Percentiles rank a stretch among this genome's conserved stretches.
phyloP scores from a whole-genome alignment of 768 basidiomycete species.

The Coprinopsis strossmayeri region DNA sequence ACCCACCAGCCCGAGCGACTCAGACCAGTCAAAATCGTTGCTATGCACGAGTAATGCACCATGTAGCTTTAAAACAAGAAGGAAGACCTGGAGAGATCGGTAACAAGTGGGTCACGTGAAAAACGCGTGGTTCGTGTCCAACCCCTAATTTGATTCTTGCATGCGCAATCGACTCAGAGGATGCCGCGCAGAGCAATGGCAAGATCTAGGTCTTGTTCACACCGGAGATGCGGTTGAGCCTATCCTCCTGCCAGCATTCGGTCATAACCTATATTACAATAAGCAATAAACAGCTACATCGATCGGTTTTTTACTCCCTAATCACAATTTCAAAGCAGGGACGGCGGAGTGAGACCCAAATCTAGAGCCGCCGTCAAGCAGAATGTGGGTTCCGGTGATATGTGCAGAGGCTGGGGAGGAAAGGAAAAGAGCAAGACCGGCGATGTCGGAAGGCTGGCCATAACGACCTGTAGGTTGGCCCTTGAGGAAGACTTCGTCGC shows the following conservation, averaged over 20 bases:
- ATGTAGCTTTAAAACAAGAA: too few species aligned
- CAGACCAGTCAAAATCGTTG: too few species aligned
- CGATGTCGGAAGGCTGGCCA: constrained; percentile 61
- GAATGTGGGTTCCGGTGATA: constrained; percentile 65
- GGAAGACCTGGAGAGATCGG: too few species aligned
- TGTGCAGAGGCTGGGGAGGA: constrained; percentile 68
- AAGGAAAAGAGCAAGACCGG: constrained; percentile 65
- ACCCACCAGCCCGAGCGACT: too few species aligned
- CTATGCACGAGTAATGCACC: too few species aligned
- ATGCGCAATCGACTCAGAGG: too few species aligned
- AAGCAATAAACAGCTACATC: background rate
- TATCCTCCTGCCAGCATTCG: background rate
- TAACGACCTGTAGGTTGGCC: constrained; percentile 66
- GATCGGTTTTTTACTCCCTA: background rate
- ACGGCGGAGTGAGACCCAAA: constrained; percentile 21
- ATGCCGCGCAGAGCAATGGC: too few species aligned
- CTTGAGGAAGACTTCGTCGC: constrained; percentile 44
- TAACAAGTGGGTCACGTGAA: too few species aligned
- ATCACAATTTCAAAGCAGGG: constrained; percentile 29
- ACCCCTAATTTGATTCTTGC: too few species aligned
- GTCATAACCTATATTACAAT: background rate
- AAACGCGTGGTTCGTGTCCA: too few species aligned
- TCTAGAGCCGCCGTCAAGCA: constrained; percentile 63
- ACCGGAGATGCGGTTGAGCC: too few species aligned
- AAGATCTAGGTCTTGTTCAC: too few species aligned